These are phyloP conservation scores for Austroboletus novae-zelandiae DNA, from an alignment of 1,284 basidiomycete genomes.

Conservation along the genomic window DNA sequence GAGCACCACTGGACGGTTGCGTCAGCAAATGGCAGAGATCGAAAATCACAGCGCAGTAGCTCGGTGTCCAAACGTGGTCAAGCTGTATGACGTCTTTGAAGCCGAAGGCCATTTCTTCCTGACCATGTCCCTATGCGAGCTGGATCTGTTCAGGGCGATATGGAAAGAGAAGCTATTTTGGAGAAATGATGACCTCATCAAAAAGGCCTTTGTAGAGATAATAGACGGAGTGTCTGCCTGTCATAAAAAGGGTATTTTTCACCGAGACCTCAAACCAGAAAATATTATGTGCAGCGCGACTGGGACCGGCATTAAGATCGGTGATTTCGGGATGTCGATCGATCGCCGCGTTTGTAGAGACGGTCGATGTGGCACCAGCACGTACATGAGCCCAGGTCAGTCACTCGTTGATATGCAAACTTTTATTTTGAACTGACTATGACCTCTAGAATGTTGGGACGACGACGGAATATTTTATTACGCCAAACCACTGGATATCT, in stretches of 20 bases:
- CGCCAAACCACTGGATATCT: conserved; percentile 78
- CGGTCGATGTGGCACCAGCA: conserved; percentile 77
- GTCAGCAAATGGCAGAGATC: conserved; percentile 59
- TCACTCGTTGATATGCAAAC: neutral
- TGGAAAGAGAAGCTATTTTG: conserved; percentile 43
- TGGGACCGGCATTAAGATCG: conserved; percentile 62
- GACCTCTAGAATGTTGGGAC: conserved; percentile 57
- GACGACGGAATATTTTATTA: conserved; percentile 28
- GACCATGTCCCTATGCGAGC: conserved; percentile 39
- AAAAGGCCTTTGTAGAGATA: conserved; percentile 66
- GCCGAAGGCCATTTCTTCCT: conserved; percentile 51
- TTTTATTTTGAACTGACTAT: conserved; percentile 3
- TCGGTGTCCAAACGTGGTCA: conserved; percentile 48
- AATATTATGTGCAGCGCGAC: conserved; percentile 71
- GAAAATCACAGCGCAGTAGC: conserved; percentile 51
- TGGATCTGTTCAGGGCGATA: conserved; percentile 52
- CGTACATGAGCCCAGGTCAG: conserved; percentile 80
- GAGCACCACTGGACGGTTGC: conserved; percentile 43
- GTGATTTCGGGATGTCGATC: conserved; percentile 86
- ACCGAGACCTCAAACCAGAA: conserved; percentile 88
- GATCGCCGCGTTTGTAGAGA: conserved; percentile 62
- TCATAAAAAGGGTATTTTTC: conserved; percentile 70
- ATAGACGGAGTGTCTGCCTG: conserved; percentile 76
- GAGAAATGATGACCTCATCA: conserved; percentile 56
- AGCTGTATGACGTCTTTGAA: conserved; percentile 52